These are phyloP conservation scores for Candida sithepensis DNA, from an alignment of 805 yeast species.

Conservation along the genomic window DNA sequence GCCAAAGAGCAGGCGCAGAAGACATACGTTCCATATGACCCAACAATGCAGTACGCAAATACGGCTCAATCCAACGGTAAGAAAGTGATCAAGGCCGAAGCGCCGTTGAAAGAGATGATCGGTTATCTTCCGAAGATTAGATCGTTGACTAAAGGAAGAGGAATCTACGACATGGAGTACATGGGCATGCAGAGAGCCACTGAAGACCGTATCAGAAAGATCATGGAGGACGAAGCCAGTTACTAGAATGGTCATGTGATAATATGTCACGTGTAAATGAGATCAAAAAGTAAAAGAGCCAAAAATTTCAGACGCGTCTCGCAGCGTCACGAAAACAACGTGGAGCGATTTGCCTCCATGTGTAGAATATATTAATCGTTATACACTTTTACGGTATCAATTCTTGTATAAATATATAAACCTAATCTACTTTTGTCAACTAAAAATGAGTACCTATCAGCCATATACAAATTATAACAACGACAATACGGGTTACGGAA, in stretches of 20 bases:
- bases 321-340: background rate
- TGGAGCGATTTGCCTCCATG: too few relatives aligned
- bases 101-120: conserved; percentile 86
- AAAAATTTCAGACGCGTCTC: background rate
- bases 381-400: too few relatives aligned
- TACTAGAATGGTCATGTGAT: background rate
- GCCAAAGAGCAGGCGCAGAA: conserved; percentile 54
- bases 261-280: background rate
- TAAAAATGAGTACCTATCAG: conserved; percentile 30
- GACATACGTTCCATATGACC: conserved; percentile 74
- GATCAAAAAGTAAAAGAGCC: background rate
- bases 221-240: conserved; percentile 20
- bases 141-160: conserved; percentile 87
- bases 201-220: conserved; percentile 42
- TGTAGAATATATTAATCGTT: too few relatives aligned
- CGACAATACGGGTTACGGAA: conserved; percentile 36
- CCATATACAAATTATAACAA: conserved; percentile 34
- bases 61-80: conserved; percentile 29
- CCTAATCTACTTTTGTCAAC: background rate
- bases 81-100: conserved; percentile 68
- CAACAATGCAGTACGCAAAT: conserved; percentile 44
- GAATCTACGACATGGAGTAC: conserved; percentile 75
- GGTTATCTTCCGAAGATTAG: conserved; percentile 79
- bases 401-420: background rate
- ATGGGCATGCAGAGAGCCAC: conserved; percentile 68